Percentiles rank a stretch among this genome's conserved stretches.
Conservation (phyloP, 2,329 filamentous ascomycete species). For the Neopestalotiopsis clavispora region DNA sequence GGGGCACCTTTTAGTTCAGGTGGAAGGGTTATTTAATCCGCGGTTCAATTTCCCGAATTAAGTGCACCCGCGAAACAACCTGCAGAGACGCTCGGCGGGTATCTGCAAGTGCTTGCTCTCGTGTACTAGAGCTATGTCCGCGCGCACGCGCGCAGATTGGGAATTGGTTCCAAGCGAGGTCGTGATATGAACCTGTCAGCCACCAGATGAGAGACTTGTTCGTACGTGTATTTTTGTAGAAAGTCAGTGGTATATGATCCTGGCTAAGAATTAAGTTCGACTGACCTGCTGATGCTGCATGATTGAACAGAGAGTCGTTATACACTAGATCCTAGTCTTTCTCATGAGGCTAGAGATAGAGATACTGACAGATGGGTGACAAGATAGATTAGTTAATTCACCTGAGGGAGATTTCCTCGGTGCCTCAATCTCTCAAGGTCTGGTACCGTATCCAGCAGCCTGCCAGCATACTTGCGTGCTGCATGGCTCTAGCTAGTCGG, state of each 20-base stretch:
- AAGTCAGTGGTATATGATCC: neutral
- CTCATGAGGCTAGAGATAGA: neutral
- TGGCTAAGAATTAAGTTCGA: neutral
- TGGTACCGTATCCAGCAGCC: constrained; percentile 7
- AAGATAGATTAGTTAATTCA: constrained; percentile 11
- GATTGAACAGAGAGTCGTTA: neutral
- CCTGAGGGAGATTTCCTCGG: constrained; percentile 15
- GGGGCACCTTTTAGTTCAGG: constrained; percentile 5
- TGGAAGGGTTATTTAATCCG: constrained; percentile 1
- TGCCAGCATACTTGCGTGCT: neutral
- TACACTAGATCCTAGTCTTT: neutral
- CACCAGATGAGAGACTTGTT: neutral
- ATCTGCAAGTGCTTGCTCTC: constrained; percentile 5
- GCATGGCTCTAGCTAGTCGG: neutral
- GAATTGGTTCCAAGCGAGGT: constrained; percentile 6
- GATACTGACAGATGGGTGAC: neutral
- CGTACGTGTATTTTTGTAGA: neutral
- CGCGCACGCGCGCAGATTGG: neutral
- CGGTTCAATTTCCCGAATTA: constrained; percentile 10
- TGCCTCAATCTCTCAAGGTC: constrained; percentile 16
- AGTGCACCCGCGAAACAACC: neutral
- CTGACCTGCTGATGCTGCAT: neutral
- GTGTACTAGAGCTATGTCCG: neutral
- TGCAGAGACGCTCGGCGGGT: constrained; percentile 5
- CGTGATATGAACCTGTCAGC: neutral